Evolutionary conservation across 2,329 filamentous ascomycete genomes (phyloP).

Genomic region (Xylariaceae sp.): DNA sequence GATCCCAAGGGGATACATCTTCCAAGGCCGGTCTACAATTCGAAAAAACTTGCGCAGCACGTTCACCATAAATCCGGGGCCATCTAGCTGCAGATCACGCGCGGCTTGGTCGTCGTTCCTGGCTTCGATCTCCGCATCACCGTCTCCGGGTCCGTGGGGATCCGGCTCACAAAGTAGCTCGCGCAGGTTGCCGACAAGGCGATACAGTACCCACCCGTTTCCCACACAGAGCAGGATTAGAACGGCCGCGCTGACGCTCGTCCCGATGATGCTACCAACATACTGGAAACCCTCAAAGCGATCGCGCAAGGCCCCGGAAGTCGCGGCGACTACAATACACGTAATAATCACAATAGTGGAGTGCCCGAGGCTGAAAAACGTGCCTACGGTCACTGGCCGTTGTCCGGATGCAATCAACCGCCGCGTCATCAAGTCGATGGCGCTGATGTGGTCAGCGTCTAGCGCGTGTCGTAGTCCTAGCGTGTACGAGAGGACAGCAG

Average conservation of each 20-base stretch:
- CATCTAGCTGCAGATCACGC: slow-evolving; percentile 71
- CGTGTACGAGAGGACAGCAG: slow-evolving; percentile 84
- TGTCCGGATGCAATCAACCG: slow-evolving; percentile 85
- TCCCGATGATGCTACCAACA: slow-evolving; percentile 88
- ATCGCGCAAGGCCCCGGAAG: slow-evolving; percentile 79
- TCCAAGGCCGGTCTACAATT: slow-evolving; percentile 80
- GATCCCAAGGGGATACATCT: slow-evolving; percentile 66
- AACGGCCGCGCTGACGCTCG: slow-evolving; percentile 82
- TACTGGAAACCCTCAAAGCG: slow-evolving; percentile 81
- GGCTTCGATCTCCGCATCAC: slow-evolving; percentile 30
- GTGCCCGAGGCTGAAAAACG: slow-evolving; percentile 92
- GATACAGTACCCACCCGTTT: slow-evolving; percentile 85
- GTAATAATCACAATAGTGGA: slow-evolving; percentile 92
- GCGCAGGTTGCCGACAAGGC: slow-evolving; percentile 72
- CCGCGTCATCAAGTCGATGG: slow-evolving; percentile 94
- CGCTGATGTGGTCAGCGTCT: slow-evolving; percentile 87
- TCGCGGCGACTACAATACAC: slow-evolving; percentile 89
- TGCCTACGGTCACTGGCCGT: slow-evolving; percentile 87
- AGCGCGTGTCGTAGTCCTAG: slow-evolving; percentile 93
- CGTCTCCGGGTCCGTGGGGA: slow-evolving; percentile 39
- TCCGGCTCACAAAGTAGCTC: slow-evolving; percentile 58
- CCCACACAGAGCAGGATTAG: slow-evolving; percentile 81
- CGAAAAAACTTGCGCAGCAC: slow-evolving; percentile 79
- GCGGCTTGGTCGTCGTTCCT: slow-evolving; percentile 35
- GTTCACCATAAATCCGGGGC: slow-evolving; percentile 74